Conservation (phyloP, 2,329 filamentous ascomycete genomes). For the Penicillium corylophilum region DNA sequence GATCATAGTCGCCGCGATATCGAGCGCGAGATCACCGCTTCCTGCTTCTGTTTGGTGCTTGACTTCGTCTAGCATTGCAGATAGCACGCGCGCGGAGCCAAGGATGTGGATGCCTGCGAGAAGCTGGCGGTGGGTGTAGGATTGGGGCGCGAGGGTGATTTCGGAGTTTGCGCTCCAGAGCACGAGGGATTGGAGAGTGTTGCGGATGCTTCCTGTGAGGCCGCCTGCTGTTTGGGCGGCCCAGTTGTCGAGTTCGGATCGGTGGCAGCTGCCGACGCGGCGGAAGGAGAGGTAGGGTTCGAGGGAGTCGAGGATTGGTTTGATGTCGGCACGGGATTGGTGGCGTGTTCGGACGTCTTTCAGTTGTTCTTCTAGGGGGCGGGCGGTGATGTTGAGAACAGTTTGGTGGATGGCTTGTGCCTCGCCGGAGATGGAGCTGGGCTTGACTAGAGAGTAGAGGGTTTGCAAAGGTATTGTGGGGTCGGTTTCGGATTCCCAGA, state of each 20-base stretch:
- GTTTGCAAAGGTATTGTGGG: constrained; percentile 55
- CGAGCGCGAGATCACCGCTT: constrained; percentile 44
- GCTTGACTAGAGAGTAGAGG: constrained; percentile 57
- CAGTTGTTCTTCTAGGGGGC: constrained; percentile 52
- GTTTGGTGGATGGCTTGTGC: constrained; percentile 61
- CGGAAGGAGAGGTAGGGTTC: constrained; percentile 53
- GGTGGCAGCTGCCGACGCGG: constrained; percentile 46
- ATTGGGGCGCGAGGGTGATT: constrained; percentile 54
- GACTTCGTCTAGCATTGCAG: constrained; percentile 42
- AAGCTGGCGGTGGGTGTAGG: constrained; percentile 57
- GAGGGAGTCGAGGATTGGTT: constrained; percentile 53
- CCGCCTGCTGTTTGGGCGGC: constrained; percentile 47
- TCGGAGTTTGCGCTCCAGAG: constrained; percentile 53
- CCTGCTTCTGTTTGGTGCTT: constrained; percentile 43
- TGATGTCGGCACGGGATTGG: constrained; percentile 53
- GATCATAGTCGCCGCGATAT: constrained; percentile 45
- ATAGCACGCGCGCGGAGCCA: constrained; percentile 40
- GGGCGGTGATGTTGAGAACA: constrained; percentile 57
- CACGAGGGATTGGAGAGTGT: constrained; percentile 52
- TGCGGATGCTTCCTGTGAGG: constrained; percentile 49
- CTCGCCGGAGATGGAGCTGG: constrained; percentile 58
- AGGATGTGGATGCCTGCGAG: constrained; percentile 43
- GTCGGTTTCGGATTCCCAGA: constrained; percentile 51
- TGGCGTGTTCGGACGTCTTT: constrained; percentile 51
- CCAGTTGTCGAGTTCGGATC: constrained; percentile 55